Evolutionary conservation across 352 stramenopile species (phyloP), one percentile per base, ranked within the genome.

Genomic region (Globisporangium paddicum): DNA sequence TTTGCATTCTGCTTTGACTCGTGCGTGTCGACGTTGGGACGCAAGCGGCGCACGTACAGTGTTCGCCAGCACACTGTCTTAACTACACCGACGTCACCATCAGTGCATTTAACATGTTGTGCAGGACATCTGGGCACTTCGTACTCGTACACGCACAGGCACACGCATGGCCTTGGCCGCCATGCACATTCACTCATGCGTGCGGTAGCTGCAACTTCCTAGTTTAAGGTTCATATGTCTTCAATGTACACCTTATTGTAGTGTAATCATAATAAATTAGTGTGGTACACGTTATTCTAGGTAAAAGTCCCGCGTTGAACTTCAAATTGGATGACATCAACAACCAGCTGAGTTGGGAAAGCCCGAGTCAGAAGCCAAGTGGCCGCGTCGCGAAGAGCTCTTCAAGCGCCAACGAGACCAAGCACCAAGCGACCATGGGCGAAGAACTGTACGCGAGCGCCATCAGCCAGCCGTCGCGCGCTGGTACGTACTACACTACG

Each of bases 381-480:
- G 5, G 16, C 5, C 28, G 44, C 23, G 32, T n/a, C n/a, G n/a
- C n/a, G n/a, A n/a, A n/a, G n/a, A n/a, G n/a, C 46, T 54, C 21
- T n/a, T 37, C 32, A 40, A 60, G 38, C 59, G 52, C 49, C 45
- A 16, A 25, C 23, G 37, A 38, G 8, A n/a, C n/a, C 18, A 52
- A 61, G 25, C 42, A 28, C 16, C 26, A 26, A 49, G 21, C 5
- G 18, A 54, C 16, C 5, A 87, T 79, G 75, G 35, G 30, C 25
- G 79, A 87, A 37, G 59, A 80, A 64, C 45, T 90, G 45, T 88
- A 82, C 59, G 76, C 68, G 14, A 79, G 73, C 51, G 61, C 68
- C 10, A 75, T 90, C 49, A 90, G 79, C 70, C 77, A 90, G 67
- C 79, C 79, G 5, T 73, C 77, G 19, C 75, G 79, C 49, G 77